Conservation (phyloP, 352 stramenopile species). For the Phytophthora cryptogea region DNA sequence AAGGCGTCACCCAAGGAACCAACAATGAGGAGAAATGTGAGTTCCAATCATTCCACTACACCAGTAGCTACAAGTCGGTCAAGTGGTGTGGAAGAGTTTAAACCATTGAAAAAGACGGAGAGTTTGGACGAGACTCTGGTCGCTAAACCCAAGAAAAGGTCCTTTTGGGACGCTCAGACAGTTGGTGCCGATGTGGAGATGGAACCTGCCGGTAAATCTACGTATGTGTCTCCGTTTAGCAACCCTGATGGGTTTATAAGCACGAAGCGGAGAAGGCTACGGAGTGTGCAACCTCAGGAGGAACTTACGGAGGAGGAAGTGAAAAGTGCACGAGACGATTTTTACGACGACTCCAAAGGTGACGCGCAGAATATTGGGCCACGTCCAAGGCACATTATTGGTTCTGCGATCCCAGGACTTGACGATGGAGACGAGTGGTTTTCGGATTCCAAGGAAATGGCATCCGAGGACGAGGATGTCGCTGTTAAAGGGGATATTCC, state of each 20-base stretch:
- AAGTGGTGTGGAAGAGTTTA: neutral
- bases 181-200: conserved; percentile 6
- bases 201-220: neutral
- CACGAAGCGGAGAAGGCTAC: conserved; percentile 28
- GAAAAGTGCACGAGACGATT: conserved; percentile 29
- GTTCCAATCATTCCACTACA: neutral
- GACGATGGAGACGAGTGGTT: conserved; percentile 64
- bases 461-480: conserved; percentile 18
- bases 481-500: neutral
- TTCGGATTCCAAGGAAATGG: conserved; percentile 58
- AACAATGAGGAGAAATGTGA: neutral
- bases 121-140: conserved; percentile 1
- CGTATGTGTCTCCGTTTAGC: conserved; percentile 69
- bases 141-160: conserved; percentile 30
- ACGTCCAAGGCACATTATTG: conserved; percentile 49
- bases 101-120: conserved; percentile 3
- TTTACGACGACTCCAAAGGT: conserved; percentile 44
- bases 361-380: conserved; percentile 21
- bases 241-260: conserved; percentile 35
- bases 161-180: conserved; percentile 36
- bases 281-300: conserved; percentile 7
- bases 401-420: conserved; percentile 31
- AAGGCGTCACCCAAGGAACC: conserved; percentile 18
- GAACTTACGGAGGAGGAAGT: conserved; percentile 30
- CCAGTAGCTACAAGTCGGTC: conserved; percentile 1